These are phyloP conservation scores for Cystofilobasidium ferigula DNA, from an alignment of 768 basidiomycete genomes.

Conservation along the genomic window DNA sequence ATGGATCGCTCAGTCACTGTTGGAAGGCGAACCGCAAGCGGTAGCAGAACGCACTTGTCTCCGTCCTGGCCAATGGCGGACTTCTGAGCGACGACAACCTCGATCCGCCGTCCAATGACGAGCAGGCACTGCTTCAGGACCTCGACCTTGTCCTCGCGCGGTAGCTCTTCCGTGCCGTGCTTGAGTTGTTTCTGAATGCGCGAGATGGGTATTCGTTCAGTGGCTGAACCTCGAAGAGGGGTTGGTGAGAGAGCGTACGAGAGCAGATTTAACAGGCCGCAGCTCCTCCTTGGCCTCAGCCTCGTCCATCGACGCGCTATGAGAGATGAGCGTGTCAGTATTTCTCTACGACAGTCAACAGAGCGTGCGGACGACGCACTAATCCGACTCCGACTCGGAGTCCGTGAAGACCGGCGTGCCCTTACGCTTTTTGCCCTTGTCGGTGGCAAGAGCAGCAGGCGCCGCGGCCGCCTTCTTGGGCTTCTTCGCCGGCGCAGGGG, in stretches of 20 bases:
- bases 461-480: neutral
- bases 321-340: neutral
- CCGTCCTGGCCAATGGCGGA: slow-evolving; percentile 67
- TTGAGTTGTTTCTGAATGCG: slow-evolving; percentile 91
- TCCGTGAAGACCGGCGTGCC: slow-evolving; percentile 96
- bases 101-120: slow-evolving; percentile 85
- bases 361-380: slow-evolving; percentile 46
- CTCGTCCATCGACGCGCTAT: slow-evolving; percentile 91
- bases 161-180: slow-evolving; percentile 81
- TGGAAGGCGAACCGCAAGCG: neutral
- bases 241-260: slow-evolving; percentile 59
- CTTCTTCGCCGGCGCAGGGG: neutral
- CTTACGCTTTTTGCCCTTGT: slow-evolving; percentile 53
- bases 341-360: neutral
- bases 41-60: slow-evolving; percentile 52
- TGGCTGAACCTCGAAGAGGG: no score
- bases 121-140: slow-evolving; percentile 91
- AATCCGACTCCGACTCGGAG: slow-evolving; percentile 69
- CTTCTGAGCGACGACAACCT: slow-evolving; percentile 64
- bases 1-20: neutral
- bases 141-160: slow-evolving; percentile 87
- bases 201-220: neutral
- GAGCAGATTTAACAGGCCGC: slow-evolving; percentile 90
- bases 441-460: neutral
- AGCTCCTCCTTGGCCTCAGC: slow-evolving; percentile 82